Conservation (phyloP, 768 basidiomycete species). For the Naganishia friedmannii region DNA sequence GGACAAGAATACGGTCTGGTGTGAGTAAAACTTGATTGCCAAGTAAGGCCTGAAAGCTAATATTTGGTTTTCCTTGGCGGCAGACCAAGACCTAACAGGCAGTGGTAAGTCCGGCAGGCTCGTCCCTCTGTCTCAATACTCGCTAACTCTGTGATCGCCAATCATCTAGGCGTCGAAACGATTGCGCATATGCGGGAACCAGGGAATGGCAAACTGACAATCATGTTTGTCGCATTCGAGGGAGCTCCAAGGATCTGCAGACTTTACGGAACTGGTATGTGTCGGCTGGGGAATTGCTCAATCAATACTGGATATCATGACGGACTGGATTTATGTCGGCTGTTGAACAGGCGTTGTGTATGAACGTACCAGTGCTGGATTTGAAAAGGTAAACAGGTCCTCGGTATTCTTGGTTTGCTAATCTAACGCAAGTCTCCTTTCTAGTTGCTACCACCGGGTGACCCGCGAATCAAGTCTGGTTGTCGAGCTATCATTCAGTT, state of each 20-base stretch:
- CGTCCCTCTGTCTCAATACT: too few relatives aligned
- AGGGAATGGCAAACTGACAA: conserved; percentile 22
- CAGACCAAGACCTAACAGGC: conserved; percentile 31
- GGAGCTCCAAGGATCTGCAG: conserved; percentile 21
- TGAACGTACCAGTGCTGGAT: conserved; percentile 15
- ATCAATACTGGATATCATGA: not conserved
- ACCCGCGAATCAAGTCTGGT: conserved; percentile 26
- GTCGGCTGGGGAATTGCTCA: not conserved
- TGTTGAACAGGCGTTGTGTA: conserved; percentile 11
- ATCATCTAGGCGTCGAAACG: conserved; percentile 25
- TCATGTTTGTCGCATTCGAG: conserved; percentile 31
- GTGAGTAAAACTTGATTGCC: conserved; percentile 11
- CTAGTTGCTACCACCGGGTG: conserved; percentile 29
- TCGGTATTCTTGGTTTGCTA: too few relatives aligned
- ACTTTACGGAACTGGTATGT: conserved; percentile 26
- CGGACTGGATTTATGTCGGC: not conserved
- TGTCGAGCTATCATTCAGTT: conserved; percentile 29
- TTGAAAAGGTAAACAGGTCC: conserved; percentile 22
- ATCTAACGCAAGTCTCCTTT: not conserved
- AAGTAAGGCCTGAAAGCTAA: not conserved
- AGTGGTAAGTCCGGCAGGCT: conserved; percentile 28
- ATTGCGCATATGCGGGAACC: conserved; percentile 24
- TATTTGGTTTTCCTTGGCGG: not conserved
- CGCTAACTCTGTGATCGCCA: too few relatives aligned
- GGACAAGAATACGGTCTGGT: conserved; percentile 22